A percentile compares a stretch with the other conserved stretches of the same genome.
Evolutionary conservation across 805 yeast species (phyloP).

Genomic region (Cyberlindnera euphorbiiphila): DNA sequence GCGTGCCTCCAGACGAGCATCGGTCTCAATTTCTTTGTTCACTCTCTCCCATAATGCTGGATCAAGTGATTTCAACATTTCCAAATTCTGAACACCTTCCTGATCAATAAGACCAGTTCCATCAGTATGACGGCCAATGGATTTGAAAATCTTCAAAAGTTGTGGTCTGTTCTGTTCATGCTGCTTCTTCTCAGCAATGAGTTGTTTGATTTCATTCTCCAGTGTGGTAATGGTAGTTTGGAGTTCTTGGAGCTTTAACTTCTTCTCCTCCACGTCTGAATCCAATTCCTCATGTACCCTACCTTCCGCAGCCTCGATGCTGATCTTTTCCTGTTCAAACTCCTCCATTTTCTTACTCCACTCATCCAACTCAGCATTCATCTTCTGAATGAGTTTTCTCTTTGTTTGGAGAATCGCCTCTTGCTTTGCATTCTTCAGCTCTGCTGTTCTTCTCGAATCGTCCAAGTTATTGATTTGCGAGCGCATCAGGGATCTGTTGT

Average conservation of each 20-base stretch:
- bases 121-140: constrained; percentile 19
- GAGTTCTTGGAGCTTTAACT: constrained; percentile 5
- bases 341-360: constrained; percentile 33
- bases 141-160: constrained; percentile 16
- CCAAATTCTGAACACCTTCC: constrained; percentile 23
- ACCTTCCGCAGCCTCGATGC: constrained; percentile 18
- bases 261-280: constrained; percentile 16
- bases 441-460: constrained; percentile 37
- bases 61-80: constrained; percentile 19
- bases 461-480: constrained; percentile 40
- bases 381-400: constrained; percentile 30
- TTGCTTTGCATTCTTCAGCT: constrained; percentile 33
- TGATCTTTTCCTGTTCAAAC: constrained; percentile 18
- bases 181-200: constrained; percentile 19
- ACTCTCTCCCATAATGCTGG: constrained; percentile 17
- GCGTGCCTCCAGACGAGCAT: constrained; percentile 34
- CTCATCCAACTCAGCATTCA: constrained; percentile 31
- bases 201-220: constrained; percentile 21
- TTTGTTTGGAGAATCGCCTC: constrained; percentile 29
- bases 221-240: constrained; percentile 13
- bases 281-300: constrained; percentile 19
- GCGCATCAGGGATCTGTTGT: constrained; percentile 36
- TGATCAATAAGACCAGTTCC: constrained; percentile 21
- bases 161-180: constrained; percentile 18
- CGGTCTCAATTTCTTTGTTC: constrained; percentile 29